Evolutionary conservation across 257 asterid genomes (phyloP), one percentile per base, ranked within the genome.

Genomic region (Scutellaria galericulata): DNA sequence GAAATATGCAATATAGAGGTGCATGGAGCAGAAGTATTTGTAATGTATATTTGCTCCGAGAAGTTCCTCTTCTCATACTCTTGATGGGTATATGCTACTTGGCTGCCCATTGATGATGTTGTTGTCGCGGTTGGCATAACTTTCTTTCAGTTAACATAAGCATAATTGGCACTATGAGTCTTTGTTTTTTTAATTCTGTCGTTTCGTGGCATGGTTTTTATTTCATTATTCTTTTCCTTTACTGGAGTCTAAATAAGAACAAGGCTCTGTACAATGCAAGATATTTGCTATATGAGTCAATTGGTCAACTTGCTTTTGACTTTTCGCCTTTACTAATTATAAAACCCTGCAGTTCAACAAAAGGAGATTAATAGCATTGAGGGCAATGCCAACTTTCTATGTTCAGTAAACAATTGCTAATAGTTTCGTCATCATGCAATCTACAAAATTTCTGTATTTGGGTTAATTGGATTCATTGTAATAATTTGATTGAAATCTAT

Each of bases 101-200:
- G 68, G 66, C 62, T 58, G 7, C 59, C 53, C 40, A 3, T 58
- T 66, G 20, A 55, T 56, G 72, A 39, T 56, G 12, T 20, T 9
- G 44, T 15, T 27, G 24, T 13, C 35, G 15, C 22, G 37, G 7
- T 20, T 12, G 24, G 18, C 55, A 20, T 57, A 58, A 10, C 18
- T 46, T 66, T 5, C 27, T 42, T 48, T 50, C 40, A 60, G 13
- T 67, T 75, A 60, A 50, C 52, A n/a, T 60, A 56, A 58, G 18
- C 24, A 66, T 31, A 60, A 13, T 11, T 60, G 67, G 22, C 70
- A 64, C 31, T 35, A 40, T 8, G 7, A 44, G 6, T 48, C 46
- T 72, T 37, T 39, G 42, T 63, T 62, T 72, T 50, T 6, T 20
- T 31, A 31, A 31, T 31, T 31, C 37, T 31, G 5, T 24, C 27